Base-by-base conservation (phyloP, 176 grass and related monocot species). In the Guadua angustifolia region DNA sequence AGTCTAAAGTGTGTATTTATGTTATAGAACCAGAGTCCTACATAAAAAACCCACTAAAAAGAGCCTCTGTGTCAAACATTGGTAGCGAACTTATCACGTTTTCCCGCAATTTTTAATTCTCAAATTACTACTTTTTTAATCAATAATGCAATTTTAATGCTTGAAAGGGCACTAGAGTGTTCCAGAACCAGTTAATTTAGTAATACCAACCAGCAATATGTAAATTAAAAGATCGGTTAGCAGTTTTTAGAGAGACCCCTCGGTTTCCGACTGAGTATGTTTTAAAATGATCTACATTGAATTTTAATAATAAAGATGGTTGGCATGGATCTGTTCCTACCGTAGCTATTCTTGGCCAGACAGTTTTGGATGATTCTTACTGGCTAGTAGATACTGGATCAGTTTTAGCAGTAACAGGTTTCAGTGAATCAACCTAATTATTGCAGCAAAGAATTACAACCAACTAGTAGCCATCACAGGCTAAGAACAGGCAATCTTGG, bases 331-430 rank as follows among this genome's bases (percentile, higher is more conserved):
- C 59, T 65, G 42, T 65, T 66, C 40, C 26, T 64, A 13, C 16
- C 2, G 13, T 65, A 71, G 43, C 40, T 65, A 79, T 49, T 64
- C 25, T 66, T 36, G 33, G 19, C 33, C 24, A 26, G 11, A 47
- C 46, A 79, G 25, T 35, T 66, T 78, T 65, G 5, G 32, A 66
- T 16, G 26, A 49, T 79, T 74, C 49, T 55, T 66, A 52, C 32
- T 79, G 25, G 1, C 18, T 5, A 38, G 7, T 50, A 66, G 24
- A 33, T 33, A 14, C 69, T 32, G 25, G 5, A 49, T 66, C 18
- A 38, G 17, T 73, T 83, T 59, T 83, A 56, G 22, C 1, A 77
- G 6, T 62, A 77, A 77, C 15, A 77, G 12, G 19, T 77, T 77
- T 75, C 4, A 35, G 55, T 5, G 13, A 63, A 33, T 47, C 18